phyloP scores from a whole-genome alignment of 306 rosid species.

The Dalbergia oliveri region DNA sequence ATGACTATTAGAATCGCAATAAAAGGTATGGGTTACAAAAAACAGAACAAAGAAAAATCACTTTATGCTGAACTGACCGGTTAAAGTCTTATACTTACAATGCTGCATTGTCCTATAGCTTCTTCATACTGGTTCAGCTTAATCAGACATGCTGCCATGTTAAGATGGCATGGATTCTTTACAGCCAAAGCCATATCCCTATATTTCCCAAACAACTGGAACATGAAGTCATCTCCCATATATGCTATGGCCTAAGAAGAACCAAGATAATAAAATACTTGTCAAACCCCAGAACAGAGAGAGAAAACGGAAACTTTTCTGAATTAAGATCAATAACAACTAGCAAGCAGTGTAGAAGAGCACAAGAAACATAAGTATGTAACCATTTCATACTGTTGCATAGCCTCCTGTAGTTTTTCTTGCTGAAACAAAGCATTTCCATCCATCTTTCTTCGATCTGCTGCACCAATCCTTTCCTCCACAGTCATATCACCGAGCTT shows the following conservation, averaged over 20 bases:
- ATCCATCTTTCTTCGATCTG: constrained; percentile 91
- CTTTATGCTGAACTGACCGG: constrained; percentile 7
- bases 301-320: constrained; percentile 15
- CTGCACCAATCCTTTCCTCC: constrained; percentile 92
- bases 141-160: constrained; percentile 86
- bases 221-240: constrained; percentile 97
- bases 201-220: constrained; percentile 92
- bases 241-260: constrained; percentile 85
- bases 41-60: constrained; percentile 7
- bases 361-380: constrained; percentile 53
- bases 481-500: constrained; percentile 98
- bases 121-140: constrained; percentile 89
- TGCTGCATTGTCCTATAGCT: constrained; percentile 86
- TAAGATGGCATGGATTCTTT: constrained; percentile 97
- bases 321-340: constrained; percentile 10
- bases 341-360: constrained; percentile 28
- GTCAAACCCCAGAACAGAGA: constrained; percentile 26
- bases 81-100: constrained; percentile 61
- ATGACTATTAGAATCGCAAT: background rate
- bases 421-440: constrained; percentile 90
- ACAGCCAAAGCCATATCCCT: constrained; percentile 95
- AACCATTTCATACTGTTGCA: constrained; percentile 99
- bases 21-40: background rate
- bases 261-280: constrained; percentile 42
- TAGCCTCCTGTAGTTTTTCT: constrained; percentile 94